These are phyloP conservation scores for Populus trichocarpa DNA, from an alignment of 441 rosid genomes.

Conservation along the genomic window DNA sequence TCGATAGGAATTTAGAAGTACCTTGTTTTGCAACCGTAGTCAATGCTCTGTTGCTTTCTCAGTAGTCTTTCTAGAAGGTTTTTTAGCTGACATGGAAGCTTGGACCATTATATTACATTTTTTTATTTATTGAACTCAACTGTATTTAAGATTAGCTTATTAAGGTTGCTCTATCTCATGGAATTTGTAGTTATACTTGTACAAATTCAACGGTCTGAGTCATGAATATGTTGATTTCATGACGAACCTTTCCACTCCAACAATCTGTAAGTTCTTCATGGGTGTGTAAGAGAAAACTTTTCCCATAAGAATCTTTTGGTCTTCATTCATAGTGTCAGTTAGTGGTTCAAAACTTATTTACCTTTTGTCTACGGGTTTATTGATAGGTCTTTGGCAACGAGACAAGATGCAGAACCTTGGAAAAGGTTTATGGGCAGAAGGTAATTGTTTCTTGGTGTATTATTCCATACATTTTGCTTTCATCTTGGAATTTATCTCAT, in stretches of 20 bases:
- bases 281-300: background rate
- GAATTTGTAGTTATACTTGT: background rate
- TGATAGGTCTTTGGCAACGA: background rate
- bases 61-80: background rate
- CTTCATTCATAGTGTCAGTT: background rate
- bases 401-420: background rate
- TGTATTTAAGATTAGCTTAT: background rate
- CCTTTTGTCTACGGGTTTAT: background rate
- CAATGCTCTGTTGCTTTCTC: background rate
- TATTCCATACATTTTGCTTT: background rate
- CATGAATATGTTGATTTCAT: background rate
- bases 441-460: background rate
- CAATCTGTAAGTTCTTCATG: background rate
- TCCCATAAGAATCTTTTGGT: background rate
- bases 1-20: constrained; percentile 65
- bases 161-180: background rate
- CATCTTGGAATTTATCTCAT: background rate
- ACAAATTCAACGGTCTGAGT: background rate
- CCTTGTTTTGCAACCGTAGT: background rate
- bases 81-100: background rate
- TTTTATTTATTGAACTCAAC: background rate
- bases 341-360: background rate
- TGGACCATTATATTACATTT: background rate
- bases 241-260: background rate
- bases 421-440: background rate